Evolutionary conservation across 2,329 filamentous ascomycete species (phyloP).

Genomic region (Graphilbum sp.): DNA sequence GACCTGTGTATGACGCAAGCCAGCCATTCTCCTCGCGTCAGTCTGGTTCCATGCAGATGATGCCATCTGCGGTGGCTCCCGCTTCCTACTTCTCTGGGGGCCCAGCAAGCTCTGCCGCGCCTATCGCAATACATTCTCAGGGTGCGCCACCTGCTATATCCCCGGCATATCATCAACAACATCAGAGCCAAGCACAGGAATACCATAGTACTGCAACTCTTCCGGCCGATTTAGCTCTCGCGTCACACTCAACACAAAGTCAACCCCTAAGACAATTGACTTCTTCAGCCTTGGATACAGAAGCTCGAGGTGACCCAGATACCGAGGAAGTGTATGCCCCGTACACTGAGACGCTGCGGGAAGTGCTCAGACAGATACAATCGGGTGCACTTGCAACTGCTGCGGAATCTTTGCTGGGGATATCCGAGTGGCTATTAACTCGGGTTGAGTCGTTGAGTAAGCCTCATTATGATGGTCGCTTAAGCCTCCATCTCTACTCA

Average conservation of each 20-base stretch:
- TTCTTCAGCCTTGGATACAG: too few relatives aligned
- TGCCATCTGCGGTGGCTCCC: constrained; percentile 46
- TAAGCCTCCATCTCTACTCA: too few relatives aligned
- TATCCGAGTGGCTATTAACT: constrained; percentile 40
- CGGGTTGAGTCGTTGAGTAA: constrained; percentile 39
- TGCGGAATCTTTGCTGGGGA: constrained; percentile 5
- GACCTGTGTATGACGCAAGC: constrained; percentile 54
- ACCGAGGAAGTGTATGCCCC: neutral
- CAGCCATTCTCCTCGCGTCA: constrained; percentile 63
- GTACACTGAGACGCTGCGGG: neutral
- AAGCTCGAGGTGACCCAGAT: too few relatives aligned
- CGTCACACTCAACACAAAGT: constrained; percentile 19
- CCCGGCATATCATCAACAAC: constrained; percentile 49
- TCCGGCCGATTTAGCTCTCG: constrained; percentile 20
- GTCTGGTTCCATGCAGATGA: constrained; percentile 61
- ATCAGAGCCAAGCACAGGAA: constrained; percentile 37
- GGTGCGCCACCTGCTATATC: constrained; percentile 27
- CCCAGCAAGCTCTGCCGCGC: constrained; percentile 40
- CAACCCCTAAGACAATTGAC: too few relatives aligned
- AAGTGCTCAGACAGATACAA: neutral
- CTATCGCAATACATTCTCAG: constrained; percentile 36
- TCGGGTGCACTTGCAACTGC: neutral
- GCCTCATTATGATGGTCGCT: constrained; percentile 8
- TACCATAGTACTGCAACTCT: neutral
- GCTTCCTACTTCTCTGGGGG: constrained; percentile 63